These are phyloP conservation scores for Geotrichum fermentans DNA, from an alignment of 1,139 yeast species.

Conservation along the genomic window DNA sequence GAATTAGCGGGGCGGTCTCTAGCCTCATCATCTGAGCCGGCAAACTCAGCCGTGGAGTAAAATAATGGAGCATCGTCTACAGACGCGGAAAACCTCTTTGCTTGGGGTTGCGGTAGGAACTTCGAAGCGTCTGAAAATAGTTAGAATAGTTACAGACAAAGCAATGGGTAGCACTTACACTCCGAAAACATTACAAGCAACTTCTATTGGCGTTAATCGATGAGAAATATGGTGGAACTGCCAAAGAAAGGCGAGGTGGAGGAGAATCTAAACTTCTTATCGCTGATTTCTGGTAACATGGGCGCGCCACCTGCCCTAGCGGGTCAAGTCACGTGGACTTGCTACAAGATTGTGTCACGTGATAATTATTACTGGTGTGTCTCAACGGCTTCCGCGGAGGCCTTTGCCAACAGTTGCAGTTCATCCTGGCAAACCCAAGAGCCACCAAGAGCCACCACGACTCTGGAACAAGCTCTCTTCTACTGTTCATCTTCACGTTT, in stretches of 20 bases:
- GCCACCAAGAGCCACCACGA: too few relatives aligned
- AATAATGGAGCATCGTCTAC: slow-evolving; percentile 33
- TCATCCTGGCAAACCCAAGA: too few relatives aligned
- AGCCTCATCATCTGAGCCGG: slow-evolving; percentile 26
- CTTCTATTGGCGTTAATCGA: neutral
- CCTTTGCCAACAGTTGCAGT: too few relatives aligned
- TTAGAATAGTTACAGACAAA: slow-evolving; percentile 18
- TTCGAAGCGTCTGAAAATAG: slow-evolving; percentile 37
- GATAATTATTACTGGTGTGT: too few relatives aligned
- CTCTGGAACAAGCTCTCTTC: too few relatives aligned
- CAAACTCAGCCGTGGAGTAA: slow-evolving; percentile 31
- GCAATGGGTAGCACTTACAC: slow-evolving; percentile 25
- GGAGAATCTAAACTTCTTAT: neutral
- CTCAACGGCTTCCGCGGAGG: too few relatives aligned
- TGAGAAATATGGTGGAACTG: neutral
- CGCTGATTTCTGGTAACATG: neutral
- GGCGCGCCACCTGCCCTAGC: too few relatives aligned
- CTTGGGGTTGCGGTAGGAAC: slow-evolving; percentile 38
- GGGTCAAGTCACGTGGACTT: too few relatives aligned
- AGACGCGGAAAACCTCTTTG: slow-evolving; percentile 11
- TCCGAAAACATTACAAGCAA: slow-evolving; percentile 30
- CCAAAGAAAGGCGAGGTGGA: too few relatives aligned
- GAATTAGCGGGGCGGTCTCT: slow-evolving; percentile 10
- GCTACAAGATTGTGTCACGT: too few relatives aligned
- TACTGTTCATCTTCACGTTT: too few relatives aligned